These are phyloP conservation scores for Pterulicium gracile DNA, from an alignment of 1,284 basidiomycete species.

Conservation along the genomic window DNA sequence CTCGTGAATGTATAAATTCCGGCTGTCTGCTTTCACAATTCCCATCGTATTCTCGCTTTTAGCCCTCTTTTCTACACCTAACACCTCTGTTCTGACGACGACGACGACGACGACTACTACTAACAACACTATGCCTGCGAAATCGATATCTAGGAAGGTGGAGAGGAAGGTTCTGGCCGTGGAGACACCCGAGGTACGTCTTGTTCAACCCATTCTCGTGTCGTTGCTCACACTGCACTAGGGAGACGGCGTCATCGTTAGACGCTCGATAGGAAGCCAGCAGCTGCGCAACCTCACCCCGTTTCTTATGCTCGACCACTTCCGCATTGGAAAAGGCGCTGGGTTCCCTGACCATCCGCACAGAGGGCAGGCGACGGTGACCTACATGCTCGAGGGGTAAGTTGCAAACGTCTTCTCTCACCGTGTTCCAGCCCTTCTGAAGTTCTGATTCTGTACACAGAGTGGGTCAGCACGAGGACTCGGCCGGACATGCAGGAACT, in stretches of 20 bases:
- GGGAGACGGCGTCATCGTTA: conserved; percentile 85
- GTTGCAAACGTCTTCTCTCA: no score
- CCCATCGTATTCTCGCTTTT: neutral
- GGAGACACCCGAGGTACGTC: conserved; percentile 68
- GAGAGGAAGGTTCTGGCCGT: conserved; percentile 67
- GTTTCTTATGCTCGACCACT: conserved; percentile 85
- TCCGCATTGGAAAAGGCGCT: conserved; percentile 52
- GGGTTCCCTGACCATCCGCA: conserved; percentile 83
- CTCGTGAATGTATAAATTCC: neutral
- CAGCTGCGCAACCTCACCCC: conserved; percentile 76
- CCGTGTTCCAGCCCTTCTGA: neutral
- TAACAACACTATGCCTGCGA: conserved; percentile 13
- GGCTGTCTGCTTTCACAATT: neutral
- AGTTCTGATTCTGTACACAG: conserved; percentile 16
- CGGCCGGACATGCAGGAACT: conserved; percentile 75
- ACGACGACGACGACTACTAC: neutral
- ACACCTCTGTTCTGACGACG: neutral
- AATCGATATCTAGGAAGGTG: conserved; percentile 52
- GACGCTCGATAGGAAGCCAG: conserved; percentile 78
- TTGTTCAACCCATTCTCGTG: conserved; percentile 1
- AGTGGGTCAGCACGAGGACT: conserved; percentile 84
- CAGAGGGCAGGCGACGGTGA: conserved; percentile 80
- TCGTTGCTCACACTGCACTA: conserved; percentile 15
- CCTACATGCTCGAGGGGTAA: conserved; percentile 82
- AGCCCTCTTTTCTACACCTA: neutral